A percentile compares a stretch with the other conserved stretches of the same genome.
These are phyloP conservation scores for Cyclocybe cylindracea DNA, from an alignment of 768 basidiomycete genomes.

Conservation along the genomic window DNA sequence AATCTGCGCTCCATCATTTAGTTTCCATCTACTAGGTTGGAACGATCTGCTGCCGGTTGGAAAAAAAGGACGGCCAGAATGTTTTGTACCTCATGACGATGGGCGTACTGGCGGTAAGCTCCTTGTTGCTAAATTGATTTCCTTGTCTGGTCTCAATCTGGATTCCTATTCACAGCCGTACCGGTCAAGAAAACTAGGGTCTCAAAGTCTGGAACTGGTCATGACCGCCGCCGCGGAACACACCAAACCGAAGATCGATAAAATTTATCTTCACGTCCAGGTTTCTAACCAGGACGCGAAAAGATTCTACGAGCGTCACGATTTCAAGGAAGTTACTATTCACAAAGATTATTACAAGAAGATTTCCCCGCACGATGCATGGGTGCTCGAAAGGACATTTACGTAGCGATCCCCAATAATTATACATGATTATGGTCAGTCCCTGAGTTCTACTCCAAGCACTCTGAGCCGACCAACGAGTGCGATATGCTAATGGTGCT, in stretches of 20 bases:
- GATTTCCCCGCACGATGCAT: constrained; percentile 80
- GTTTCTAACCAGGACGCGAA: constrained; percentile 78
- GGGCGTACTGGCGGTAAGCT: constrained; percentile 82
- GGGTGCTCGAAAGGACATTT: constrained; percentile 76
- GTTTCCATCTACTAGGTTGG: constrained; percentile 53
- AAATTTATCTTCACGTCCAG: constrained; percentile 86
- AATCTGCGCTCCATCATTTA: constrained; percentile 13
- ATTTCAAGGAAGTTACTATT: constrained; percentile 67
- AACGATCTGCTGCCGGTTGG: constrained; percentile 83
- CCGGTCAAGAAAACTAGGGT: constrained; percentile 76
- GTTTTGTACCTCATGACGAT: constrained; percentile 88
- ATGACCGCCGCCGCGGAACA: constrained; percentile 62
- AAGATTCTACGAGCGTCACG: constrained; percentile 81
- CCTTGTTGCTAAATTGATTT: constrained; percentile 8
- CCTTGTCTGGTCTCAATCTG: constrained; percentile 1
- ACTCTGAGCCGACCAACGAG: constrained; percentile 9
- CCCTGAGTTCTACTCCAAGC: constrained; percentile 1
- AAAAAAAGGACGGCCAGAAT: constrained; percentile 57
- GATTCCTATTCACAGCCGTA: constrained; percentile 62
- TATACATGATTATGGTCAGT: constrained; percentile 20
- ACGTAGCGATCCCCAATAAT: constrained; percentile 17
- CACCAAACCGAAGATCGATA: constrained; percentile 60
- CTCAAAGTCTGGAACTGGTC: constrained; percentile 68
- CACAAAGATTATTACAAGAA: constrained; percentile 88
- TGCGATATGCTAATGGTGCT: constrained; percentile 11